Evolutionary conservation across 768 basidiomycete species (phyloP), one percentile per base, ranked within the genome.

Genomic region (Lactarius sp.): DNA sequence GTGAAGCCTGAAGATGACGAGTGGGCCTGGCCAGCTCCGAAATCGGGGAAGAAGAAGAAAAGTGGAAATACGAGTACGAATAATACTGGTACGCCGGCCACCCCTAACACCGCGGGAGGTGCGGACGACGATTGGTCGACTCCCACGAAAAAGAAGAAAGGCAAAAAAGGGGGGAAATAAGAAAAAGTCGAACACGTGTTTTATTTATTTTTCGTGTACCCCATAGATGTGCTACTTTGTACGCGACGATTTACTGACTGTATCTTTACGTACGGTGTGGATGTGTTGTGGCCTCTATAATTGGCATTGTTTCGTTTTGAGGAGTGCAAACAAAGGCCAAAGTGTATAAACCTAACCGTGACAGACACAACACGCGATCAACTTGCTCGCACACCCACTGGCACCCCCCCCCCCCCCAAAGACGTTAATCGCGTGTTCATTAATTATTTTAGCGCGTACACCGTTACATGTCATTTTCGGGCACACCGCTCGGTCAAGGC

Each of bases 401-500:
- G n/a, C n/a, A n/a, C n/a, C n/a, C n/a, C n/a, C n/a, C n/a, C n/a
- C n/a, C 27, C 7, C 42, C 6, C 34, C 27, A n/a, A 12, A 22
- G 47, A 27, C 53, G 22, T 44, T 22, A 31, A 42, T 50, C 60
- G 60, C 60, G 54, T 61, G 59, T 62, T 59, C 47, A 36, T 60
- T 50, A 52, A 49, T 64, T 47, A 27, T 51, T 44, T 12, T 63
- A 62, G 55, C 60, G 64, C 41, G 33, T 46, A 50, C 51, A 44
- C 31, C 54, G 55, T 49, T 80, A 79, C 81, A 92, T 92, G 90
- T 91, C 89, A 76, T 92, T 92, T 85, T 81, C 87, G 73, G 82
- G 85, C 75, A 91, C 90, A 74, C 88, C 90, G 61, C 77, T 91
- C 69, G 87, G 86, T 77, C 86, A 90, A 85, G 87, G 85, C 79